phyloP scores from a whole-genome alignment of 2,329 filamentous ascomycete genomes.

The Diaporthe capsici region DNA sequence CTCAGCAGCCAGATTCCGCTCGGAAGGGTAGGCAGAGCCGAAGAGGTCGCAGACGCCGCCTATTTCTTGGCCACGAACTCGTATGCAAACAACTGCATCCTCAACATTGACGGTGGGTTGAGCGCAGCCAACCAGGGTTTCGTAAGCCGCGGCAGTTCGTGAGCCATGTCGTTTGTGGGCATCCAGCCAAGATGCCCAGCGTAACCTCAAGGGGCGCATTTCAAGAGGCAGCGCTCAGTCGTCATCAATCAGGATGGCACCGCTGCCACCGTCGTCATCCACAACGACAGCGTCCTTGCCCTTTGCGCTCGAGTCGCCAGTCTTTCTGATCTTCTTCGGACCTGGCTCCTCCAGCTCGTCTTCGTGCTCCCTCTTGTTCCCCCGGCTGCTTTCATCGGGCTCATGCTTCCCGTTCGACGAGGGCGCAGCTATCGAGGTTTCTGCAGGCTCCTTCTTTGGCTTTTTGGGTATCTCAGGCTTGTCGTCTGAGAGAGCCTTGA shows the following conservation, averaged over 20 bases:
- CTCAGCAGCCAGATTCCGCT: slow-evolving; percentile 71
- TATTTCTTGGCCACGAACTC: slow-evolving; percentile 82
- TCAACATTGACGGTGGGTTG: slow-evolving; percentile 89
- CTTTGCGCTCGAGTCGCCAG: slow-evolving; percentile 48
- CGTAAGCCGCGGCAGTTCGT: not conserved
- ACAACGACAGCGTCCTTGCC: slow-evolving; percentile 64
- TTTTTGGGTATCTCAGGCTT: slow-evolving; percentile 67
- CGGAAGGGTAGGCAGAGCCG: slow-evolving; percentile 74
- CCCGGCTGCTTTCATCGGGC: slow-evolving; percentile 54
- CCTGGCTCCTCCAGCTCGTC: slow-evolving; percentile 57
- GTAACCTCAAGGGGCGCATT: not conserved
- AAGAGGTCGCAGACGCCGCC: slow-evolving; percentile 87
- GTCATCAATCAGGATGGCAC: slow-evolving; percentile 78
- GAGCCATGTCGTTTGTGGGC: not conserved
- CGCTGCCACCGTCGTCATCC: slow-evolving; percentile 64
- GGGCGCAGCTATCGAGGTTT: slow-evolving; percentile 56
- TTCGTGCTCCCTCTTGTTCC: slow-evolving; percentile 62
- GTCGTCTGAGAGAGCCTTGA: slow-evolving; percentile 62
- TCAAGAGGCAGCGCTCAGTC: slow-evolving; percentile 56
- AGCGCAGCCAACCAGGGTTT: slow-evolving; percentile 65
- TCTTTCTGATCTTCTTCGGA: slow-evolving; percentile 65
- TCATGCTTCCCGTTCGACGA: slow-evolving; percentile 58
- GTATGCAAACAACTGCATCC: slow-evolving; percentile 88
- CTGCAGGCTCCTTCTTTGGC: slow-evolving; percentile 60
- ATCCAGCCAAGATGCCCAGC: not conserved